Evolutionary conservation across 2,329 filamentous ascomycete genomes (phyloP).

Genomic region (Ophiosphaerella narmari): DNA sequence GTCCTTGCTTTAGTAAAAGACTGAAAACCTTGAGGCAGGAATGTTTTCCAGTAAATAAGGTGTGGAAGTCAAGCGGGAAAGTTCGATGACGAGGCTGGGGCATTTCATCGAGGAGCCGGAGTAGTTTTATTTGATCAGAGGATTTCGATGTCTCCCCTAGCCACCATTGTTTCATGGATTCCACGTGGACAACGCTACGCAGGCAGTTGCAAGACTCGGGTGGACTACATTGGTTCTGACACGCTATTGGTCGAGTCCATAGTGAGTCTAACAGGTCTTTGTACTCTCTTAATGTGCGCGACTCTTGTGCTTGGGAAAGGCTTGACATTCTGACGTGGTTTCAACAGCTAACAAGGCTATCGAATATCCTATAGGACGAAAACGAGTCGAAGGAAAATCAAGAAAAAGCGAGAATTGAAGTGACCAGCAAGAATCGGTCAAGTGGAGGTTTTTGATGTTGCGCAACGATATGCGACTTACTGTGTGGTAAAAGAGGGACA

Average conservation of each 20-base stretch:
- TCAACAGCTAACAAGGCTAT: constrained; percentile 6
- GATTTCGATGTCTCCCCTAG: background rate
- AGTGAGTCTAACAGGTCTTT: constrained; percentile 2
- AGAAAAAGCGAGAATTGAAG: too few species aligned
- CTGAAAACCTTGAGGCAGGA: constrained; percentile 29
- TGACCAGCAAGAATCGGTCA: background rate
- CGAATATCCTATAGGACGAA: background rate
- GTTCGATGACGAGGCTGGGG: background rate
- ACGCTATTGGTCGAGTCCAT: constrained; percentile 12
- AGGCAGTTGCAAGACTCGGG: constrained; percentile 6
- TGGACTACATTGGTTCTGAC: constrained; percentile 6
- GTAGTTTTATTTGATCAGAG: constrained; percentile 1
- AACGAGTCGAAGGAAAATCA: background rate
- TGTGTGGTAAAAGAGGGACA: background rate
- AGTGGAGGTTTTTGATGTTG: background rate
- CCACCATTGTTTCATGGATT: constrained; percentile 14
- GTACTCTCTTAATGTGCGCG: background rate
- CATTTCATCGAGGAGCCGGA: constrained; percentile 4
- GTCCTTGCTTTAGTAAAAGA: constrained; percentile 20
- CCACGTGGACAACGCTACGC: constrained; percentile 10
- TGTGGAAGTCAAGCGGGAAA: constrained; percentile 5
- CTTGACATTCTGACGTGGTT: constrained; percentile 7
- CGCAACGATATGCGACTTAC: background rate
- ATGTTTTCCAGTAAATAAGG: constrained; percentile 1
- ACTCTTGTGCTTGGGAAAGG: background rate